These are phyloP conservation scores for Pichia californica DNA, from an alignment of 805 yeast genomes.

Conservation along the genomic window DNA sequence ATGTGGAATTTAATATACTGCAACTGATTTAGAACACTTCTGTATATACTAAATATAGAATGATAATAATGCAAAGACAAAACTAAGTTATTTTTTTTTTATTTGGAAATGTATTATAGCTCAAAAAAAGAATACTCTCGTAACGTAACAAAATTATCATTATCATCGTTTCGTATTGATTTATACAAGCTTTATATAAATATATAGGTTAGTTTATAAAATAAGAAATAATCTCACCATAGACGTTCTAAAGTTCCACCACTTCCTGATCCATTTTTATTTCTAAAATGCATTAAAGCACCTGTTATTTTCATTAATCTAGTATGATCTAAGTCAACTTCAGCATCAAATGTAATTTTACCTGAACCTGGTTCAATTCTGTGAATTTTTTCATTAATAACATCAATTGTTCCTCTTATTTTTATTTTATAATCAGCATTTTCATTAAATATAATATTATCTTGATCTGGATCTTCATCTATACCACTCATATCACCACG, in stretches of 20 bases:
- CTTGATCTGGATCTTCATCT: conserved; percentile 21
- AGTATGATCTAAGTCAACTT: conserved; percentile 33
- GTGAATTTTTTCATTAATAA: conserved; percentile 16
- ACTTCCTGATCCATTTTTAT: conserved; percentile 18
- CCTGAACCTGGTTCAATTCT: conserved; percentile 24
- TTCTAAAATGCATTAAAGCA: conserved; percentile 23
- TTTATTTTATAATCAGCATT: conserved; percentile 26
- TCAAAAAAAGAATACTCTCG: no score
- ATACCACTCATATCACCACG: conserved; percentile 16
- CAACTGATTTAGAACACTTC: no score
- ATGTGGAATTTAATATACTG: no score
- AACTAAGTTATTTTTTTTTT: no score
- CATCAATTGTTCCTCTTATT: conserved; percentile 26
- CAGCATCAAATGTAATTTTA: conserved; percentile 27
- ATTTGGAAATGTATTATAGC: no score
- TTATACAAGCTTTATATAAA: no score
- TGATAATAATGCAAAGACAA: no score
- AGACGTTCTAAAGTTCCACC: conserved; percentile 24
- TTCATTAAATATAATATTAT: conserved; percentile 20
- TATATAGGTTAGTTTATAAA: no score
- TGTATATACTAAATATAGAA: no score
- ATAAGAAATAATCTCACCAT: conserved; percentile 20
- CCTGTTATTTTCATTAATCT: conserved; percentile 26
- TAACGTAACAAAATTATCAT: no score
- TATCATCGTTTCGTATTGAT: no score